Evolutionary conservation across 2,329 filamentous ascomycete species (phyloP).

Genomic region (Penicillium freii): DNA sequence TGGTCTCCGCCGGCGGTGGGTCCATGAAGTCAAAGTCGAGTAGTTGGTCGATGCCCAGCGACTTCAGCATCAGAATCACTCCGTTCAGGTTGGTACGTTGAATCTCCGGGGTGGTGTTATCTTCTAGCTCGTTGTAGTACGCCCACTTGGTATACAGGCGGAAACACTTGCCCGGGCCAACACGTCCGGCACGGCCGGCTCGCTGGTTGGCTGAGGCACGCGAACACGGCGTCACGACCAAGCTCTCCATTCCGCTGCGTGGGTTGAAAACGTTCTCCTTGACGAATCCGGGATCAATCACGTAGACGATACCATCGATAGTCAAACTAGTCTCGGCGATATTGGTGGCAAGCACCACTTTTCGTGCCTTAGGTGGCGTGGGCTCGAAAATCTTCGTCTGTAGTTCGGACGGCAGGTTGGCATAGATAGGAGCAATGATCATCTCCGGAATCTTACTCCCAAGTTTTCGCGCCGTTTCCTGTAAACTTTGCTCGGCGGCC

Average conservation of each 20-base stretch:
- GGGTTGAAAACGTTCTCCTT: constrained; percentile 96
- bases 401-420: constrained; percentile 84
- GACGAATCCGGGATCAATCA: constrained; percentile 91
- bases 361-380: constrained; percentile 78
- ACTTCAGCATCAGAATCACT: constrained; percentile 82
- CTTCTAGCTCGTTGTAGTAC: constrained; percentile 91
- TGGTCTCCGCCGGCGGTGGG: constrained; percentile 80
- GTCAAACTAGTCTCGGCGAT: constrained; percentile 96
- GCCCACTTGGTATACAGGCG: constrained; percentile 90
- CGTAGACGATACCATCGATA: constrained; percentile 93
- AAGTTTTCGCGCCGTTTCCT: constrained; percentile 82
- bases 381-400: constrained; percentile 95
- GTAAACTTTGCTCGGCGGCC: constrained; percentile 75
- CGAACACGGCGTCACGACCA: constrained; percentile 88
- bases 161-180: constrained; percentile 90
- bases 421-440: constrained; percentile 90
- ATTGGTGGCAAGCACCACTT: constrained; percentile 92
- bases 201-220: constrained; percentile 90
- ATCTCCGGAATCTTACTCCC: constrained; percentile 82
- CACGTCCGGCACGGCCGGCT: constrained; percentile 87
- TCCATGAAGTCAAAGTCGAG: constrained; percentile 97
- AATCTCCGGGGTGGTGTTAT: constrained; percentile 89
- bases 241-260: constrained; percentile 83
- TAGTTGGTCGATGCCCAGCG: constrained; percentile 85
- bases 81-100: constrained; percentile 83